Evolutionary conservation across 345 rosid species (phyloP), one percentile per base, ranked within the genome.

Genomic region (Psidium guajava): DNA sequence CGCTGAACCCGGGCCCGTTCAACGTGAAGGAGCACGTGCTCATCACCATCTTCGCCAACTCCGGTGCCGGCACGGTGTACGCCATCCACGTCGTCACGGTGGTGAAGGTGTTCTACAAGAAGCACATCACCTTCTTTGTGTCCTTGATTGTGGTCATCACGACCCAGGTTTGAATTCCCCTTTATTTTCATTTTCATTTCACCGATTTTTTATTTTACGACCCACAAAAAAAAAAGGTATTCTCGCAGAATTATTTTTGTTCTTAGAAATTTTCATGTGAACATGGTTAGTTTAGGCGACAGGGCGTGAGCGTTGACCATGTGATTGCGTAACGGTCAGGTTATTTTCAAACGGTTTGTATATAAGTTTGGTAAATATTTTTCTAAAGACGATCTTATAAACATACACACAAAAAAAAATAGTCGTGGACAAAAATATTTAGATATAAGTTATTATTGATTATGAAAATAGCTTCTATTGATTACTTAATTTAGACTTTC

Each of bases 21-120:
- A 96, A 97, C 84, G 97, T 96, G 51, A 97, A 97, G 89, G 99
- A 97, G 86, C 99, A 97, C 90, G 99, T 97, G 53, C 90, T 96
- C 42, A 94, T 97, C 81, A 96, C 99, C 56, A 96, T 97, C 22
- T 96, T 97, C 84, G 99, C 99, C 22, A 97, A 95, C 58, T 96
- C 99, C 3, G 99, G 99, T 83, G 99, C 99, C 61, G 99, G 99
- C 18, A 92, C 95, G 40, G 98, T 96, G 57, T 95, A 96, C 84
- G 99, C 99, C 36, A 93, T 96, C 32, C 96, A 94, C 85, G 58
- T 97, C 13, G 96, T 97, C 16, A 97, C 98, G 15, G 99, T 94
- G 42, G 98, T 97, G 42, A 97, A 97, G 87, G 94, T 90, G 83
- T 97, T 96, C 83, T 97, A 97, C 61, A 95, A 94, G 92, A 82